Percentiles rank a stretch among this genome's conserved stretches.
These are phyloP conservation scores for Fallopia convolvulus DNA, from an alignment of 148 eudicot species.

Conservation along the genomic window DNA sequence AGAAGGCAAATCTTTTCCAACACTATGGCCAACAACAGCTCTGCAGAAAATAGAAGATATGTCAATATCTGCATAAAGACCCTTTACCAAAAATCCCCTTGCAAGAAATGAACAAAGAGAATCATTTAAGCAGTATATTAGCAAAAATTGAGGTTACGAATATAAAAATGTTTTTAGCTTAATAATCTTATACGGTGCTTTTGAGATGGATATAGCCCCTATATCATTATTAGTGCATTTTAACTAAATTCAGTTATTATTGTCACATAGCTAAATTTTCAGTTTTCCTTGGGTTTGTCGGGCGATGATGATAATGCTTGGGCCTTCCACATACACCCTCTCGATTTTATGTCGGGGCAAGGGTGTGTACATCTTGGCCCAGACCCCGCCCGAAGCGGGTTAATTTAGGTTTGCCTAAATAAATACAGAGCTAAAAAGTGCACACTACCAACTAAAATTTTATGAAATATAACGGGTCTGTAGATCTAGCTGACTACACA, in stretches of 20 bases:
- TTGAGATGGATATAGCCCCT: no score
- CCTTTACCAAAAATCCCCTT: not conserved
- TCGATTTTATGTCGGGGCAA: no score
- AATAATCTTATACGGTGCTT: not conserved
- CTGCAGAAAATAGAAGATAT: slow-evolving; percentile 39
- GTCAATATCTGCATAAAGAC: not conserved
- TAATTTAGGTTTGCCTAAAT: not conserved
- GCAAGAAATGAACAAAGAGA: not conserved
- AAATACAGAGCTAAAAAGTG: not conserved
- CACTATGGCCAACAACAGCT: slow-evolving; percentile 93
- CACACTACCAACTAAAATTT: not conserved
- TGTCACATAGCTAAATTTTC: no score
- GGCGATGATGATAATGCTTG: no score
- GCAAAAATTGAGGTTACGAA: not conserved
- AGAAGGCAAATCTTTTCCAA: slow-evolving; percentile 70
- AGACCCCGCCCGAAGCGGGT: no score
- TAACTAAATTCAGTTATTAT: no score
- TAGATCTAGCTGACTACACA: not conserved
- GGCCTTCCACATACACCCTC: no score
- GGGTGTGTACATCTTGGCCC: no score
- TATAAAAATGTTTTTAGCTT: not conserved
- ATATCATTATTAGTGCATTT: no score
- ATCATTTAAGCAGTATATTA: not conserved
- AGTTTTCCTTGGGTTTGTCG: no score
- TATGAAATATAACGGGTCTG: not conserved